Base-by-base conservation (phyloP, 2,329 filamentous ascomycete genomes). In the Fusarium sp. region DNA sequence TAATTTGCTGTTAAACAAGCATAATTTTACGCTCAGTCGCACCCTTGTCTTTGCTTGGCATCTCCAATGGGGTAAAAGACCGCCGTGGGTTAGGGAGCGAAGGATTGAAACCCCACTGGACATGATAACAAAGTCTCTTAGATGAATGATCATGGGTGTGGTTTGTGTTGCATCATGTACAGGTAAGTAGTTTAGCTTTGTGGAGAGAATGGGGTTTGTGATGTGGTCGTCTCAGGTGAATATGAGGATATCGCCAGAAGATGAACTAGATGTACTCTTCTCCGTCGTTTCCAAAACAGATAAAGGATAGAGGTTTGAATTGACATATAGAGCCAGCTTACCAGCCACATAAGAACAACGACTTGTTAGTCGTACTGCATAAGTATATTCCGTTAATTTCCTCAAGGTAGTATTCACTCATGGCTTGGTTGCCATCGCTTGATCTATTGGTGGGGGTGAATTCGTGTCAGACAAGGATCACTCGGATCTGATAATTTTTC, bases 401-500 rank as follows among this genome's bases (percentile, higher is more conserved):
- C 6, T n/a, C 9, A 41, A 19, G 35, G 19, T 17, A 7, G n/a
- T 24, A 57, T 32, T 52, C 17, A 33, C 32, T 19, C 15, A 15
- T 33, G 30, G 19, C 22, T 7, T 13, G 33, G 14, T 50, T 19
- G 10, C 17, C n/a, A 32, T 43, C 17, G 26, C 11, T 64, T 53
- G 57, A 44, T 37, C 41, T 24, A 61, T 45, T 28, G 30, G 47
- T 33, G 56, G 43, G 43, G 41, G 33, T 39, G 46, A 48, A 40
- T 10, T 37, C 58, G 47, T 56, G 46, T n/a, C 19, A 39, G 33
- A 37, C 51, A 56, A 56, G 70, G 64, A 59, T 70, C 17, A 28
- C 41, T 74, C 74, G 76, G 77, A 79, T 79, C 77, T 77, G 77
- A 79, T 79, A 79, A 79, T 75, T 74, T 67, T 71, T 58, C 24